Evolutionary conservation across 441 rosid genomes (phyloP).

Genomic region (Geranium incanum): DNA sequence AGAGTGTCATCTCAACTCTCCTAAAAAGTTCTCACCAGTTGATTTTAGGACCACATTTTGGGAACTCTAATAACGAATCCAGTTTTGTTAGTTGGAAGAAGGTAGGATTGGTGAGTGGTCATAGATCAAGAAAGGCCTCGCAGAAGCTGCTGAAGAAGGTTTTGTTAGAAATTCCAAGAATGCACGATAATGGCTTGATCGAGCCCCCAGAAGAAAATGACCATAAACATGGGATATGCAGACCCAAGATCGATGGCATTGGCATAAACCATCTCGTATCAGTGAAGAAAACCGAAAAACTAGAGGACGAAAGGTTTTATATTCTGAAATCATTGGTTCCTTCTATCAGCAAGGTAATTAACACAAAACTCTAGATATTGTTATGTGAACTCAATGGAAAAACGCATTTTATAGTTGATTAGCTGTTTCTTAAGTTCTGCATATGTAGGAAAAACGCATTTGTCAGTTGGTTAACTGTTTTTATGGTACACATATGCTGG

Average conservation of each 20-base stretch:
- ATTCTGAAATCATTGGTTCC: slow-evolving; percentile 64
- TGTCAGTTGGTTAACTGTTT: background rate
- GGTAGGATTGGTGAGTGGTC: slow-evolving; percentile 24
- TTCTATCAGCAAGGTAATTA: slow-evolving; percentile 56
- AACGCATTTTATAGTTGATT: background rate
- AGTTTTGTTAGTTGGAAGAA: slow-evolving; percentile 65
- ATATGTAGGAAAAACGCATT: background rate
- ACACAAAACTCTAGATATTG: slow-evolving; percentile 7
- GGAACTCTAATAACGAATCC: slow-evolving; percentile 38
- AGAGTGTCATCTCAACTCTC: slow-evolving; percentile 53
- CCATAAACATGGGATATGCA: slow-evolving; percentile 30
- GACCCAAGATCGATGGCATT: slow-evolving; percentile 50
- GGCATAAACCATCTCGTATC: slow-evolving; percentile 33
- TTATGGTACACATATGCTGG: slow-evolving; percentile 36
- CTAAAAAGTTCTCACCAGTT: slow-evolving; percentile 58
- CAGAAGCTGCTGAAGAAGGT: slow-evolving; percentile 68
- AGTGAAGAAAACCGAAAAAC: slow-evolving; percentile 49
- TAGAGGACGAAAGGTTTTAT: slow-evolving; percentile 46
- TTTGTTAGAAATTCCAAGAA: slow-evolving; percentile 57
- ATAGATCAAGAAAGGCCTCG: slow-evolving; percentile 21
- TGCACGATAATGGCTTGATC: slow-evolving; percentile 36
- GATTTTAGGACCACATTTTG: slow-evolving; percentile 42
- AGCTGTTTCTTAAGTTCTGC: background rate
- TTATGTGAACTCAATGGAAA: background rate
- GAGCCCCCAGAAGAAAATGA: slow-evolving; percentile 31